These are phyloP conservation scores for Kluyveromyces sp. DNA, from an alignment of 1,139 yeast genomes.

Conservation along the genomic window DNA sequence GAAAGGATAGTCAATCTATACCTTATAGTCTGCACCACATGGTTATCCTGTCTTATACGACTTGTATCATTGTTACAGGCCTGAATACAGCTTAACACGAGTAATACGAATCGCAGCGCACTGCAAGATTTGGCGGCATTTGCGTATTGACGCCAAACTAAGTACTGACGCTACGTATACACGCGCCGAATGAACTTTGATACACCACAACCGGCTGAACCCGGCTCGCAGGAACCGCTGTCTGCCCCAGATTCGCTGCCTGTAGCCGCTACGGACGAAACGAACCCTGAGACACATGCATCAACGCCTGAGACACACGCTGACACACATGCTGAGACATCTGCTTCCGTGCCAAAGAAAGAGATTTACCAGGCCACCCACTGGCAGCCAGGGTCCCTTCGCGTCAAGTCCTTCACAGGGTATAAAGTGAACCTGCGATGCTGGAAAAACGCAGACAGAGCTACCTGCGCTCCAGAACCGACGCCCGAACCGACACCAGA, in stretches of 20 bases:
- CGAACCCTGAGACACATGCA: background rate
- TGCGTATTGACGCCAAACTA: too few relatives aligned
- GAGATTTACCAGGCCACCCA: conserved; percentile 1
- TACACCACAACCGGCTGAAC: background rate
- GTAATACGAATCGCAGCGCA: too few relatives aligned
- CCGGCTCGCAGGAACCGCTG: background rate
- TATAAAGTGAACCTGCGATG: conserved; percentile 5
- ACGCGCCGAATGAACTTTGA: background rate
- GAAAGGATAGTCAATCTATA: background rate
- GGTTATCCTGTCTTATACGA: background rate
- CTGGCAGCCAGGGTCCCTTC: conserved; percentile 5
- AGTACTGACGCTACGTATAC: too few relatives aligned
- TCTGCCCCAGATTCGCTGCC: background rate
- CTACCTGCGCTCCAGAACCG: background rate
- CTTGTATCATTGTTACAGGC: too few relatives aligned
- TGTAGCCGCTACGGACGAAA: background rate
- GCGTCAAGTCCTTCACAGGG: conserved; percentile 8
- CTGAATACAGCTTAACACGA: too few relatives aligned
- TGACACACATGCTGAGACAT: too few relatives aligned
- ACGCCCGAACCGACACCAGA: background rate
- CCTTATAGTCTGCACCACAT: background rate
- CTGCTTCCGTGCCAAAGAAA: background rate
- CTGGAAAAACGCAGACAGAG: conserved; percentile 4
- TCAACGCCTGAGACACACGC: too few relatives aligned
- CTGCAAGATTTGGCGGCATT: too few relatives aligned